phyloP scores from a whole-genome alignment of 768 basidiomycete genomes.

The Mycena chlorophos region DNA sequence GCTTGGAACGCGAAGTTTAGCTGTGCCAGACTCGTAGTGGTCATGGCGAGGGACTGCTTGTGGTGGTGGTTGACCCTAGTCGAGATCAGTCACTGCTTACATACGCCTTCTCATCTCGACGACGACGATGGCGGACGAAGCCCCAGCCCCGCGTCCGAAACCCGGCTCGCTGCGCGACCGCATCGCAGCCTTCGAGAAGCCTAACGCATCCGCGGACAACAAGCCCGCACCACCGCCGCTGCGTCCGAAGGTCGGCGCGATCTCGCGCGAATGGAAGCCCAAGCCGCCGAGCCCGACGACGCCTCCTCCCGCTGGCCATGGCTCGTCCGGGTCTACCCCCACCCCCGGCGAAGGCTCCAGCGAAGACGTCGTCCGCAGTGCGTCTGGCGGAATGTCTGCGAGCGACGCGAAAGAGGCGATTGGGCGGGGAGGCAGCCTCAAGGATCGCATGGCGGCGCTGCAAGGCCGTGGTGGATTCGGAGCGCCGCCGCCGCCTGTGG shows the following conservation, averaged over 20 bases:
- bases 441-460: constrained; percentile 93
- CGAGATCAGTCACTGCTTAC: no score
- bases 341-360: no score
- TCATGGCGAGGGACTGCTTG: no score
- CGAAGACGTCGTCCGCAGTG: constrained; percentile 27
- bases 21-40: no score
- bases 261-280: constrained; percentile 81
- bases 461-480: constrained; percentile 85
- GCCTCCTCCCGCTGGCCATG: constrained; percentile 21
- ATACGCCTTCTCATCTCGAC: no score
- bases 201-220: constrained; percentile 42
- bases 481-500: constrained; percentile 53
- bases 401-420: constrained; percentile 89
- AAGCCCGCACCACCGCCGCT: constrained; percentile 50
- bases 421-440: constrained; percentile 74
- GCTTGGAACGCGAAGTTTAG: no score
- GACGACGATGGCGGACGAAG: constrained; percentile 58
- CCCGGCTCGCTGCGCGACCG: constrained; percentile 81
- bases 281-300: constrained; percentile 52
- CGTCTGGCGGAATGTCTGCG: constrained; percentile 64
- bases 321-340: constrained; percentile 23
- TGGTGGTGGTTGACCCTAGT: no score
- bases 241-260: constrained; percentile 59
- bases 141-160: constrained; percentile 62
- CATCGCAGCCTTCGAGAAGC: constrained; percentile 86